Conservation (phyloP, 2,329 filamentous ascomycete species). For the Cladosporium sp. region DNA sequence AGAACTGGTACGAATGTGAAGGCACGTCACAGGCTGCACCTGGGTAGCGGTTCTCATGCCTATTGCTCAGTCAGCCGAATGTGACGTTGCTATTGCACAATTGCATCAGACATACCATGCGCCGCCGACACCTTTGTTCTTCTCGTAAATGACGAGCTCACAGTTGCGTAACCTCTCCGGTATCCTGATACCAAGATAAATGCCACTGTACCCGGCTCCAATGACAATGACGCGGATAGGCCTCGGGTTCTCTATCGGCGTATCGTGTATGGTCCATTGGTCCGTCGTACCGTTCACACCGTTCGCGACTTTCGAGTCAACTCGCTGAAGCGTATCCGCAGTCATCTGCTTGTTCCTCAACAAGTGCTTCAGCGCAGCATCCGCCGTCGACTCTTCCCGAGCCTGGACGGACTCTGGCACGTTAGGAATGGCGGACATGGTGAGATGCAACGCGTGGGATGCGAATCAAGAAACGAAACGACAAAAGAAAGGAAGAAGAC, state of each 20-base stretch:
- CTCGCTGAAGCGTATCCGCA: not conserved
- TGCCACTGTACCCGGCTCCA: conserved; percentile 39
- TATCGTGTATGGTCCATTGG: conserved; percentile 31
- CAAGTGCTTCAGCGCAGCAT: conserved; percentile 17
- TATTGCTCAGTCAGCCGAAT: conserved; percentile 21
- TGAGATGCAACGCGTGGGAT: not conserved
- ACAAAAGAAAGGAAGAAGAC: too few species aligned
- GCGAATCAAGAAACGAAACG: too few species aligned
- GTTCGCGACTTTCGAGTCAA: conserved; percentile 12
- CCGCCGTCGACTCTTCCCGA: conserved; percentile 11
- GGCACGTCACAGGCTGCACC: conserved; percentile 41
- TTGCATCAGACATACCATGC: conserved; percentile 3
- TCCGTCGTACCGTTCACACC: conserved; percentile 13
- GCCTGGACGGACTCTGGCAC: conserved; percentile 20
- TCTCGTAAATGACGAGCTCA: conserved; percentile 38
- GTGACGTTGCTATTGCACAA: not conserved
- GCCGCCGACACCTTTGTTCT: conserved; percentile 35
- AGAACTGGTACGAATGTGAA: conserved; percentile 39
- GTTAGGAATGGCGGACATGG: conserved; percentile 37
- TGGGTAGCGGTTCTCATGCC: conserved; percentile 39
- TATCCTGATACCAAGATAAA: conserved; percentile 39
- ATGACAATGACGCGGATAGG: conserved; percentile 40
- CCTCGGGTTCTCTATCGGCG: conserved; percentile 37
- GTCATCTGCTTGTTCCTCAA: conserved; percentile 15
- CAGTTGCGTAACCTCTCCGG: conserved; percentile 28